Evolutionary conservation across 306 rosid species (phyloP).

Genomic region (Purshia tridentata): DNA sequence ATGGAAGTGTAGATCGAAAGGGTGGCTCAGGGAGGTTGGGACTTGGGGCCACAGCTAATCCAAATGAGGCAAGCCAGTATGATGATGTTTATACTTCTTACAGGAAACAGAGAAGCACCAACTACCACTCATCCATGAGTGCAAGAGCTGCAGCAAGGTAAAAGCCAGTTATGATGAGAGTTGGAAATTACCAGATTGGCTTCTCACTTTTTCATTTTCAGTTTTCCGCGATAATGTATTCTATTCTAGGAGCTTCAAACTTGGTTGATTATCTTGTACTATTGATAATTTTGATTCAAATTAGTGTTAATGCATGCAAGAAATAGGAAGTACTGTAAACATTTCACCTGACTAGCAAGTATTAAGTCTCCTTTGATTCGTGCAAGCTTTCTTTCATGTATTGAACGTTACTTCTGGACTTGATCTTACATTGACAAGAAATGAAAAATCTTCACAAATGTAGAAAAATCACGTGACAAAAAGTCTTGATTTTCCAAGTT

Average conservation of each 20-base stretch:
- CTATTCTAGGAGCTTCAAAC: background rate
- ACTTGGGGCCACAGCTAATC: constrained; percentile 82
- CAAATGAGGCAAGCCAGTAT: constrained; percentile 85
- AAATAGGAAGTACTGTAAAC: background rate
- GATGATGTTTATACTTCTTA: constrained; percentile 96
- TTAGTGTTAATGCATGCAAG: background rate
- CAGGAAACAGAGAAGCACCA: constrained; percentile 96
- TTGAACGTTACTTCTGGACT: background rate
- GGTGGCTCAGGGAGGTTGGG: constrained; percentile 78
- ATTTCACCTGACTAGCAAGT: background rate
- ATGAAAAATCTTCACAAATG: background rate
- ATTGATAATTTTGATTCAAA: background rate
- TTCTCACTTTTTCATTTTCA: background rate
- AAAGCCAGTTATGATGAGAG: constrained; percentile 20
- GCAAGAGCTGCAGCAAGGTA: constrained; percentile 68
- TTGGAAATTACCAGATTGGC: background rate
- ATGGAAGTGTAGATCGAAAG: constrained; percentile 79
- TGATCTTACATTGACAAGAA: background rate
- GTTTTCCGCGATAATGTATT: background rate
- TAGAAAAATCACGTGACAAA: too few species aligned
- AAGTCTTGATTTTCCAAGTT: too few species aligned
- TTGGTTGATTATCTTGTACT: background rate
- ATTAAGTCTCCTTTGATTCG: background rate
- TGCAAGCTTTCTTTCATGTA: background rate
- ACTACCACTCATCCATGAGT: constrained; percentile 87